A percentile compares a stretch with the other conserved stretches of the same genome.
Evolutionary conservation across 2,329 filamentous ascomycete species (phyloP).

Genomic region (Xylaria hypoxylon): DNA sequence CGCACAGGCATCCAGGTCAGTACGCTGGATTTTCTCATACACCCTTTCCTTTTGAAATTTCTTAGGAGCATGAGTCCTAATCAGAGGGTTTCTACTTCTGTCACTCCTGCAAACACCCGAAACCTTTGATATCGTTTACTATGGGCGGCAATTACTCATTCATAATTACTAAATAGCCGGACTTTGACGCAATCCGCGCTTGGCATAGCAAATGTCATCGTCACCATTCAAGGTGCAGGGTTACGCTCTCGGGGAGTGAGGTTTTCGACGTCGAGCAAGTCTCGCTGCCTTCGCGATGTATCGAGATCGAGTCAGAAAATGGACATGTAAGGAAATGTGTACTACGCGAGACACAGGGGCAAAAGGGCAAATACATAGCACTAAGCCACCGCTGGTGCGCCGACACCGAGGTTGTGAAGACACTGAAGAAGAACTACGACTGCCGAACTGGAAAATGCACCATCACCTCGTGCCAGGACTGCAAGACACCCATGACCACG

Average conservation of each 20-base stretch:
- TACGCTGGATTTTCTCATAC: background rate
- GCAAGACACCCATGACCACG: slow-evolving; percentile 7
- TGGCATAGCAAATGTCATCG: slow-evolving; percentile 27
- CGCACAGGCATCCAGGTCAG: slow-evolving; percentile 9
- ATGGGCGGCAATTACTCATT: background rate
- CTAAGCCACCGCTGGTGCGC: slow-evolving; percentile 31
- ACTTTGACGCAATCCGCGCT: slow-evolving; percentile 10
- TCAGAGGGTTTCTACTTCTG: no score
- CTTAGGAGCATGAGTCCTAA: background rate
- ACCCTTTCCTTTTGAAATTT: background rate
- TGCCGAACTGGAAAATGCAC: slow-evolving; percentile 15
- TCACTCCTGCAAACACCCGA: background rate
- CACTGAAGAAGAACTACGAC: slow-evolving; percentile 23
- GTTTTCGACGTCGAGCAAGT: slow-evolving; percentile 26
- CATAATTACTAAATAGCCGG: background rate
- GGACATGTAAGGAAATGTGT: slow-evolving; percentile 3
- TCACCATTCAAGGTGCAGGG: slow-evolving; percentile 19
- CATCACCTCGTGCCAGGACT: slow-evolving; percentile 12
- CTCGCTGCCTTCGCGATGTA: slow-evolving; percentile 18
- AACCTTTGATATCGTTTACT: background rate
- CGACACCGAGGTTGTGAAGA: slow-evolving; percentile 23
- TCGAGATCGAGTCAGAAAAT: slow-evolving; percentile 28
- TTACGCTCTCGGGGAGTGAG: slow-evolving; percentile 27
- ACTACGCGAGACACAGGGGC: slow-evolving; percentile 22
- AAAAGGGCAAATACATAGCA: slow-evolving; percentile 29